These are phyloP conservation scores for Acacia confusa DNA, from an alignment of 306 rosid species.

Conservation along the genomic window DNA sequence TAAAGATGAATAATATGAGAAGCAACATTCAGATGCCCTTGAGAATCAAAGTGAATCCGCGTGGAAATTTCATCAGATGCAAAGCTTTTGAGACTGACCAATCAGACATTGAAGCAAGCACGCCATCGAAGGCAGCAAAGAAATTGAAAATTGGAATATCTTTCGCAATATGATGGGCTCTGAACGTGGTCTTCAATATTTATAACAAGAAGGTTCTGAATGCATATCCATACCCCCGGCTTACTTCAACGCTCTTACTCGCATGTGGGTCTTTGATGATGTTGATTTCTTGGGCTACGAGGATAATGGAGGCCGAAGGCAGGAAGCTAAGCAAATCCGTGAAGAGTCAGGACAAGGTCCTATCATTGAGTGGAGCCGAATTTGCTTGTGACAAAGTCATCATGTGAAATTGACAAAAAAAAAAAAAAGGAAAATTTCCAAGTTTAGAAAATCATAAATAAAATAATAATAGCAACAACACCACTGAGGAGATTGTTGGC, in stretches of 20 bases:
- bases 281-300: constrained; percentile 80
- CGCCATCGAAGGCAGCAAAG: constrained; percentile 63
- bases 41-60: constrained; percentile 27
- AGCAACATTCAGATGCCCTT: too few relatives aligned
- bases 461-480: neutral
- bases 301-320: constrained; percentile 68
- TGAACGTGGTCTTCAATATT: constrained; percentile 89
- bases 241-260: constrained; percentile 87
- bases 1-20: too few relatives aligned
- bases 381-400: constrained; percentile 2
- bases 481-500: constrained; percentile 50
- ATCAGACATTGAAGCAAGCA: constrained; percentile 49
- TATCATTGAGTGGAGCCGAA: constrained; percentile 15
- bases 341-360: neutral
- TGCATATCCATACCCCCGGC: constrained; percentile 90
- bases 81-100: constrained; percentile 61
- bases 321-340: neutral
- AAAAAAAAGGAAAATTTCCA: neutral
- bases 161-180: constrained; percentile 90
- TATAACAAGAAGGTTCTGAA: constrained; percentile 94
- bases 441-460: neutral
- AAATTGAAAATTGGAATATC: constrained; percentile 82
- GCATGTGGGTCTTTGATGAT: constrained; percentile 92
- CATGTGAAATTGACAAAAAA: neutral
- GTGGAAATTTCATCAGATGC: constrained; percentile 40